phyloP scores from a whole-genome alignment of 2,329 filamentous ascomycete species.

The Aureobasidium pullulans region DNA sequence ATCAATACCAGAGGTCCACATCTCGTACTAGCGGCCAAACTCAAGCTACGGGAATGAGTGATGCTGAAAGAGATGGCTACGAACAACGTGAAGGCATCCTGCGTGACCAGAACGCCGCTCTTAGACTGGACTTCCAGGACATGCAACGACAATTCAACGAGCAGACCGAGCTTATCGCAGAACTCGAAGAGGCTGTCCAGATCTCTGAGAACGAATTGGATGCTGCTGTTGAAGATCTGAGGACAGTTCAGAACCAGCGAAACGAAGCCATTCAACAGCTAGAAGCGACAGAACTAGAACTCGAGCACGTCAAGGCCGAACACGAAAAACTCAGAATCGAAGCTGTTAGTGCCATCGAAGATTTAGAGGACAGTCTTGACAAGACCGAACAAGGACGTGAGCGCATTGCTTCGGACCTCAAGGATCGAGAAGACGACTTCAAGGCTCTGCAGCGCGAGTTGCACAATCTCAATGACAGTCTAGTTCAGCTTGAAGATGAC shows the following conservation, averaged over 20 bases:
- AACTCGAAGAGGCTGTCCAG: constrained; percentile 58
- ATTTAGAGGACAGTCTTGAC: constrained; percentile 39
- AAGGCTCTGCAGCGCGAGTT: constrained; percentile 89
- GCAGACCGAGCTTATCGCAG: constrained; percentile 72
- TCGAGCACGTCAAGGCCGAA: constrained; percentile 48
- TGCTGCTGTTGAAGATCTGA: constrained; percentile 69
- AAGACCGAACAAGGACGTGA: constrained; percentile 64
- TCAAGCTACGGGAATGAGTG: constrained; percentile 57
- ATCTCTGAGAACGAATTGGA: constrained; percentile 76
- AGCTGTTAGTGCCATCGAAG: constrained; percentile 52
- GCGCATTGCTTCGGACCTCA: constrained; percentile 62
- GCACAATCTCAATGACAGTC: constrained; percentile 78
- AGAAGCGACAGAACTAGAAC: constrained; percentile 51
- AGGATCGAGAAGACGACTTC: constrained; percentile 77
- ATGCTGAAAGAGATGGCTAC: constrained; percentile 75
- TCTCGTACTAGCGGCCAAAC: constrained; percentile 67
- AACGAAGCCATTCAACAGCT: constrained; percentile 76
- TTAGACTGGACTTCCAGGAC: constrained; percentile 85
- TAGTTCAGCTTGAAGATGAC: constrained; percentile 84
- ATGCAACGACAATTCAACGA: constrained; percentile 75
- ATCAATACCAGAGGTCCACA: constrained; percentile 57
- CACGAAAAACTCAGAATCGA: constrained; percentile 48
- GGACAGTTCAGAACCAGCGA: constrained; percentile 71
- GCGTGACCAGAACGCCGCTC: constrained; percentile 76
- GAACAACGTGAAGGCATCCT: constrained; percentile 78